A percentile compares a stretch with the other conserved stretches of the same genome.
These are phyloP conservation scores for Boletus huronensis DNA, from an alignment of 768 basidiomycete genomes.

Conservation along the genomic window DNA sequence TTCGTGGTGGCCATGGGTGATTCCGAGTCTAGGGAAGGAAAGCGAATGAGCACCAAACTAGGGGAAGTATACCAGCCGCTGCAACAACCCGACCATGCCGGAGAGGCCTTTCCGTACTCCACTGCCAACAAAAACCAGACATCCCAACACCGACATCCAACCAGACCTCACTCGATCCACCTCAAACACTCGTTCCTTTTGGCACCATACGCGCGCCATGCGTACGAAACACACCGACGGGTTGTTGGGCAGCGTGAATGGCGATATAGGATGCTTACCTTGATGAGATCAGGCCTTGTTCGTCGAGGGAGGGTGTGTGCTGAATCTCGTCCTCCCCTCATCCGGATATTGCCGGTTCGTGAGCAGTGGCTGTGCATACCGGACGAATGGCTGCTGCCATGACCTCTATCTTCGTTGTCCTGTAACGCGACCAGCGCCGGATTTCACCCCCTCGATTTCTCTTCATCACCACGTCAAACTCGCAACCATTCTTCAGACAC, in stretches of 20 bases:
- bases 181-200: background rate
- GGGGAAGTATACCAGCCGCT: background rate
- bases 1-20: constrained; percentile 66
- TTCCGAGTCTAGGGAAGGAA: constrained; percentile 9
- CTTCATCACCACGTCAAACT: too few species aligned
- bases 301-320: constrained; percentile 19
- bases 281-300: constrained; percentile 27
- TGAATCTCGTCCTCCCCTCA: background rate
- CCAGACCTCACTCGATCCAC: constrained; percentile 20
- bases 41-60: constrained; percentile 3
- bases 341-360: constrained; percentile 25
- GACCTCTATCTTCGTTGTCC: too few species aligned
- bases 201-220: background rate
- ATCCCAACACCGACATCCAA: constrained; percentile 15
- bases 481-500: too few species aligned
- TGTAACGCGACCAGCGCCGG: too few species aligned
- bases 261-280: constrained; percentile 18
- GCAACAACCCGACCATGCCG: background rate
- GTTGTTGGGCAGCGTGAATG: background rate
- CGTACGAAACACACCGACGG: background rate
- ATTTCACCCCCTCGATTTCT: too few species aligned
- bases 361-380: constrained; percentile 23
- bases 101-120: background rate
- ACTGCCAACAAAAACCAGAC: background rate
- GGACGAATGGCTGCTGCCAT: too few species aligned